These are phyloP conservation scores for Ascodesmis nigricans DNA, from an alignment of 495 filamentous ascomycete genomes.

Conservation along the genomic window DNA sequence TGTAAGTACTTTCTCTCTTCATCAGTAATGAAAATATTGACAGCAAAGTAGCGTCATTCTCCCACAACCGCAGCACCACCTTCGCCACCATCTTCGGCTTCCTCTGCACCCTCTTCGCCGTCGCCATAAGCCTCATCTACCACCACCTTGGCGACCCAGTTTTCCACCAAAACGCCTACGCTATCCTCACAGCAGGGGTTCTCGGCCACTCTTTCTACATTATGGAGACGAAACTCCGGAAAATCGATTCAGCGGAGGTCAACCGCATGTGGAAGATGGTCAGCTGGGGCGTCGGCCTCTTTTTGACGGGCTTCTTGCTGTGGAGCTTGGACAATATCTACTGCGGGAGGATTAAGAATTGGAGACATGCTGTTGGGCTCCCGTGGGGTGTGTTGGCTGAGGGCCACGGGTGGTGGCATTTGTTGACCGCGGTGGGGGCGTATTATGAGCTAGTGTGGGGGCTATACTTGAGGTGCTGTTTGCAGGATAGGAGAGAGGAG, in stretches of 20 bases:
- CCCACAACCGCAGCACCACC: constrained; percentile 37
- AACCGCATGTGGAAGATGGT: constrained; percentile 61
- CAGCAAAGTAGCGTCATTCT: constrained; percentile 41
- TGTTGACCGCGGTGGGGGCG: constrained; percentile 34
- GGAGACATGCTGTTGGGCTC: constrained; percentile 51
- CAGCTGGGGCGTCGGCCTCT: constrained; percentile 42
- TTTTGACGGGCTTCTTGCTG: constrained; percentile 62
- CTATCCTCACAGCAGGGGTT: constrained; percentile 51
- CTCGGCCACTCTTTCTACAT: constrained; percentile 68
- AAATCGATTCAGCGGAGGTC: constrained; percentile 36
- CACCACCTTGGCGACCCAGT: constrained; percentile 78
- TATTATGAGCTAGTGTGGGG: constrained; percentile 63
- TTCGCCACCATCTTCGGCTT: constrained; percentile 36
- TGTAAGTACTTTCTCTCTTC: too few species aligned
- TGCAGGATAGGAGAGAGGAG: constrained; percentile 55
- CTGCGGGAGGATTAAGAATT: constrained; percentile 45
- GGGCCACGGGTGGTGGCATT: constrained; percentile 95
- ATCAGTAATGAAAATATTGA: constrained; percentile 1
- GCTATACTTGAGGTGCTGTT: constrained; percentile 61
- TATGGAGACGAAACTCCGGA: constrained; percentile 65
- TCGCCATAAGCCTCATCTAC: constrained; percentile 31
- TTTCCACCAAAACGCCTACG: constrained; percentile 84
- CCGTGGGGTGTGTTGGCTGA: constrained; percentile 84
- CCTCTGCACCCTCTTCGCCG: constrained; percentile 8
- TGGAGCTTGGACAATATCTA: constrained; percentile 76